These are phyloP conservation scores for Pythium angustatum DNA, from an alignment of 352 stramenopile genomes.

Conservation along the genomic window DNA sequence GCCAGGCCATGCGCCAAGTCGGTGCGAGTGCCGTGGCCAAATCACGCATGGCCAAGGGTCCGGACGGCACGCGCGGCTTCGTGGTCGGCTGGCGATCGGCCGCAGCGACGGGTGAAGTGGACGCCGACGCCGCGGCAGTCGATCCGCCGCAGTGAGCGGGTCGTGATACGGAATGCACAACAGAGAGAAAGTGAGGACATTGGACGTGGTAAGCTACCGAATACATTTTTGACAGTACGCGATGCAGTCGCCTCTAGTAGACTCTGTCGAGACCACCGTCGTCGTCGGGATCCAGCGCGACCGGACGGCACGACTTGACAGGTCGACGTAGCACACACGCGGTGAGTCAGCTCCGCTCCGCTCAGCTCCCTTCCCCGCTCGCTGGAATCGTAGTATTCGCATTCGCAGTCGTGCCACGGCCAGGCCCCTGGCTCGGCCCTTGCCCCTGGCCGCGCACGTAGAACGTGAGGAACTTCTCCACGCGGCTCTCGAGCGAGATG, in stretches of 20 bases:
- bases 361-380: no score
- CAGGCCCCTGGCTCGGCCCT: no score
- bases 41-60: constrained; percentile 74
- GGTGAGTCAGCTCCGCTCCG: no score
- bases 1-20: constrained; percentile 65
- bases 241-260: no score
- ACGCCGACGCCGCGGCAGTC: background rate
- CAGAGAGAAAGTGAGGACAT: background rate
- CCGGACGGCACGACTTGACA: no score
- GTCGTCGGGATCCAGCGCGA: no score
- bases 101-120: background rate
- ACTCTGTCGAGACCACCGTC: no score
- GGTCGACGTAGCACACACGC: no score
- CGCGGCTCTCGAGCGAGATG: constrained; percentile 70
- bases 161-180: background rate
- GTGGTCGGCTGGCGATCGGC: constrained; percentile 44
- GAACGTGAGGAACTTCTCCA: constrained; percentile 76
- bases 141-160: background rate
- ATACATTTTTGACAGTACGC: constrained; percentile 30
- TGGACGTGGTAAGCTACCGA: constrained; percentile 7
- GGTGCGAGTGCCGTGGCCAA: constrained; percentile 57
- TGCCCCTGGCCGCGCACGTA: constrained; percentile 44
- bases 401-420: no score
- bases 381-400: background rate
- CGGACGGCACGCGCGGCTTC: constrained; percentile 75